phyloP scores from a whole-genome alignment of 1,284 basidiomycete species.

The Gymnopus androsaceus region DNA sequence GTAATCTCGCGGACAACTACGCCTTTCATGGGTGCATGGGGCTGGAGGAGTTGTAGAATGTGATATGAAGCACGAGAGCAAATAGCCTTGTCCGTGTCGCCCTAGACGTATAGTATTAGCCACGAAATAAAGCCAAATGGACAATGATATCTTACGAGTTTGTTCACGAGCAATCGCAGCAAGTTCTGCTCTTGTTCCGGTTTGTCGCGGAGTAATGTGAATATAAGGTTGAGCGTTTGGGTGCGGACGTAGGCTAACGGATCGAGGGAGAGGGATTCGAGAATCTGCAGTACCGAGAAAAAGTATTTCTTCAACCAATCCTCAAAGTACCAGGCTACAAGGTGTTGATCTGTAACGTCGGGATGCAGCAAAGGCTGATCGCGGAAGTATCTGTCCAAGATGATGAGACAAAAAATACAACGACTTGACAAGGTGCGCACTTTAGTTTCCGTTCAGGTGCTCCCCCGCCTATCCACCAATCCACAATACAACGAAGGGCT shows the following conservation, averaged over 20 bases:
- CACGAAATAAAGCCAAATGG: not conserved
- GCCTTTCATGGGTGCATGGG: constrained; percentile 92
- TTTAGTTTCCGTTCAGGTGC: constrained; percentile 80
- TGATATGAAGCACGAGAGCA: constrained; percentile 91
- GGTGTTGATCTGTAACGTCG: constrained; percentile 70
- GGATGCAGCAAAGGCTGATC: constrained; percentile 84
- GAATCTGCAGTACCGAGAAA: constrained; percentile 87
- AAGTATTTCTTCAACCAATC: constrained; percentile 98
- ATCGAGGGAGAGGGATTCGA: constrained; percentile 89
- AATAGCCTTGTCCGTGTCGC: constrained; percentile 87
- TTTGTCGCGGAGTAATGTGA: constrained; percentile 83
- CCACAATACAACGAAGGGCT: constrained; percentile 86
- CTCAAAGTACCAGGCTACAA: constrained; percentile 90
- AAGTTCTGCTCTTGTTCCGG: constrained; percentile 98
- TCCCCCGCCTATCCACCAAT: constrained; percentile 96
- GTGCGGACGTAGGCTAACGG: constrained; percentile 87
- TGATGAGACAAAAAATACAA: constrained; percentile 3
- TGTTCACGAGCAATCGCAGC: constrained; percentile 90
- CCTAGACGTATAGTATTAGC: constrained; percentile 44
- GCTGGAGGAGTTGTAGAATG: constrained; percentile 86
- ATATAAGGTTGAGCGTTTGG: constrained; percentile 76
- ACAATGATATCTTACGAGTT: constrained; percentile 63
- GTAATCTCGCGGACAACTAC: constrained; percentile 90
- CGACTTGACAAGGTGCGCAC: constrained; percentile 43
- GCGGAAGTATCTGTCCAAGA: constrained; percentile 74